Percentiles rank a stretch among this genome's conserved stretches.
Conservation (phyloP, 345 rosid species). For the Nasturtium officinale region DNA sequence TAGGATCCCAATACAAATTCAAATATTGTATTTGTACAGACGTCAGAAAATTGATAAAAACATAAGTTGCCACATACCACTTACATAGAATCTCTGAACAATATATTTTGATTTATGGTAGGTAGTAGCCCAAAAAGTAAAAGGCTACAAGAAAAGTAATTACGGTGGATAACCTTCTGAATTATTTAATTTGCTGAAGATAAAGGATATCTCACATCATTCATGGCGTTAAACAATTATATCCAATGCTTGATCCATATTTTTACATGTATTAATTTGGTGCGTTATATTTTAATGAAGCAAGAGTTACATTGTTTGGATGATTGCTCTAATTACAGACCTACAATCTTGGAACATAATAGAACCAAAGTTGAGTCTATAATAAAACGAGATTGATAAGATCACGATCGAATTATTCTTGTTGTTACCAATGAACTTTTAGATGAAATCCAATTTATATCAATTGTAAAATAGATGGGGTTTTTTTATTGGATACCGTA, state of each 20-base stretch:
- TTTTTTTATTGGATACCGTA: neutral
- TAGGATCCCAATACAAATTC: neutral
- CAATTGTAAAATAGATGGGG: neutral
- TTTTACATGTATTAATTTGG: no score
- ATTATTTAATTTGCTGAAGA: neutral
- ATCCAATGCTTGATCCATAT: neutral
- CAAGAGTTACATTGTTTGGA: no score
- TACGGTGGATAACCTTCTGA: neutral
- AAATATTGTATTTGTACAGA: neutral
- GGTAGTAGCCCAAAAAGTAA: neutral
- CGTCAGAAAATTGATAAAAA: neutral
- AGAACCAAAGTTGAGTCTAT: no score
- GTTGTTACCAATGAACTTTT: neutral
- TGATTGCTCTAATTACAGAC: no score
- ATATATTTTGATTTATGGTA: neutral
- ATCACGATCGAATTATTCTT: neutral
- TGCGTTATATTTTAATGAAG: no score
- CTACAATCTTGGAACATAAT: no score
- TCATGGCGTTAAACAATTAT: neutral
- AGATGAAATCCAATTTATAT: neutral
- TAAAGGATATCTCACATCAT: neutral
- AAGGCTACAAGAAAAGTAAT: neutral
- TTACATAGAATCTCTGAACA: neutral
- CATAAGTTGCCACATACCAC: no score
- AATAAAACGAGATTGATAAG: neutral